Base-by-base conservation (phyloP, 208 protist genomes). In the Lotmaria passim region DNA sequence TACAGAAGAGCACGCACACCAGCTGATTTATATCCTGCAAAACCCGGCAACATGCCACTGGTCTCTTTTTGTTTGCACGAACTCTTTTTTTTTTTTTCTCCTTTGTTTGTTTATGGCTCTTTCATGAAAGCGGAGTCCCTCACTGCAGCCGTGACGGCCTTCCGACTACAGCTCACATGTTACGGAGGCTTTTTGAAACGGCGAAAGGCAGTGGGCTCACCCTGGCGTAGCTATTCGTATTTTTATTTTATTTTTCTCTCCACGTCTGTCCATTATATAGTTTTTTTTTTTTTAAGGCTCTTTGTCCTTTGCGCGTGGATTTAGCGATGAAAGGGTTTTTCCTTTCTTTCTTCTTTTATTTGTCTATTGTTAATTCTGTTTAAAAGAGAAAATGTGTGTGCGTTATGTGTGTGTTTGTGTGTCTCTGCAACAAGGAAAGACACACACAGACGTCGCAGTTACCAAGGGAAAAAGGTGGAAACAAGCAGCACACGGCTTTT, bases 81-180 rank as follows among this genome's bases (percentile, higher is more conserved):
- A n/a, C n/a, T n/a, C n/a, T n/a, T 15, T 36, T 33, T 41, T 33
- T 21, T 57, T 36, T 44, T 3, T 44, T 68, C 11, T n/a, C 58
- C 3, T 15, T 43, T 58, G 8, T 12, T 50, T 47, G 4, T 52
- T 48, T 43, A 23, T 59, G 44, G 7, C 33, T 46, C 48, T 55
- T 55, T 55, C 48, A 51, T 52, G 7, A 51, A 31, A 14, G 23
- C 36, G 36, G 14, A 33, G 28, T 63, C 24, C 21, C 28, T 36
- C 31, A 26, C 26, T 65, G 59, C 53, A 19, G 59, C 21, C 31
- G 59, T 31, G 44, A 53, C 14, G 28, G 59, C 59, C 59, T 65
- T 65, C 44, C 59, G 59, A 53, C 59, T 51, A 65, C 59, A 53
- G 53, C 31, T n/a, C 44, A 34, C 39, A 10, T 65, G 59, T 65